Evolutionary conservation across 495 filamentous ascomycete genomes (phyloP).

Genomic region (Podospora appendiculata): DNA sequence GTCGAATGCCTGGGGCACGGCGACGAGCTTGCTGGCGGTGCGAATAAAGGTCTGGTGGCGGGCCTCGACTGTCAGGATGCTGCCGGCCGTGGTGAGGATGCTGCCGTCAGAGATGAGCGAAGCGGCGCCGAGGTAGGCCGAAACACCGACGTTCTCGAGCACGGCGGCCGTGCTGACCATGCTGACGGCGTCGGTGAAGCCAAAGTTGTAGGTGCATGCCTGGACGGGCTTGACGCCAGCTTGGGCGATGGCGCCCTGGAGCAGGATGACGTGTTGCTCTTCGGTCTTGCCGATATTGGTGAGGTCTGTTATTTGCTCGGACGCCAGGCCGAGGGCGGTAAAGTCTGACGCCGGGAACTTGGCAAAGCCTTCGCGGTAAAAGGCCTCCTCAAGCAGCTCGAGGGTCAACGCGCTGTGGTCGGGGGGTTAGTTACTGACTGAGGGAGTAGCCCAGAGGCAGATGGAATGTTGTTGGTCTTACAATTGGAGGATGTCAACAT

Average conservation of each 20-base stretch:
- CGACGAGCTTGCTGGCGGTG: constrained; percentile 32
- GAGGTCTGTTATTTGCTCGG: constrained; percentile 41
- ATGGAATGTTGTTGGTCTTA: constrained; percentile 29
- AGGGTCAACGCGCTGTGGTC: constrained; percentile 50
- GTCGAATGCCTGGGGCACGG: constrained; percentile 55
- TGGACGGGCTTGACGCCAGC: constrained; percentile 49
- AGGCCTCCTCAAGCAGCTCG: constrained; percentile 55
- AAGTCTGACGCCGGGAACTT: constrained; percentile 55
- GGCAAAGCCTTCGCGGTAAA: constrained; percentile 55
- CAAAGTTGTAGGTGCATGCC: constrained; percentile 56
- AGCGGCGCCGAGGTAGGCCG: constrained; percentile 56
- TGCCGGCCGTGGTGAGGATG: constrained; percentile 49
- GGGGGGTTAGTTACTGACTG: constrained; percentile 11
- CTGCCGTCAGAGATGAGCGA: constrained; percentile 43
- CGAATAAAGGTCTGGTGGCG: constrained; percentile 57
- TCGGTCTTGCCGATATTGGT: constrained; percentile 47
- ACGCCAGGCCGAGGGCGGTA: constrained; percentile 43
- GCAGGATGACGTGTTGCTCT: constrained; percentile 47
- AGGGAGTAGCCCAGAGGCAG: neutral
- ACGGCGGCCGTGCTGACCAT: constrained; percentile 55
- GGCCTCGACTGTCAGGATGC: constrained; percentile 53
- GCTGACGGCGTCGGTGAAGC: constrained; percentile 47
- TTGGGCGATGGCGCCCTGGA: constrained; percentile 46
- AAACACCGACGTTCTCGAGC: constrained; percentile 55
- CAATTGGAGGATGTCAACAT: constrained; percentile 68